Conservation (phyloP, 192 early-diverging fungal species). For the Backusella morwellensis region DNA sequence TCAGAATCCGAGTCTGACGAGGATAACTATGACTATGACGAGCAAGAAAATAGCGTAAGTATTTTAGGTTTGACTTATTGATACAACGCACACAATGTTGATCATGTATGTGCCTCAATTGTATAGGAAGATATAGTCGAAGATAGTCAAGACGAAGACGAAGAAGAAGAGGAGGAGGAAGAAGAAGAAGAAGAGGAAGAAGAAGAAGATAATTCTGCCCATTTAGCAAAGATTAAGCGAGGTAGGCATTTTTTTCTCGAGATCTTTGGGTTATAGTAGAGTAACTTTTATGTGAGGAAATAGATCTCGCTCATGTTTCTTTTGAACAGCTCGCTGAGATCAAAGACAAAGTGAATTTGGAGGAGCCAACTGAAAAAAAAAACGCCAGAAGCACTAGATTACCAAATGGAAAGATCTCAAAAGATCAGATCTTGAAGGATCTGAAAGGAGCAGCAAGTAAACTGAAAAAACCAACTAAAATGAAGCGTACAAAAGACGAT, state of each 20-base stretch:
- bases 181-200: conserved; percentile 21
- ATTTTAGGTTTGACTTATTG: not conserved
- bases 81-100: not conserved
- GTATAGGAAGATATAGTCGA: not conserved
- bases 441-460: conserved; percentile 34
- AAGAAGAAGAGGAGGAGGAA: conserved; percentile 14
- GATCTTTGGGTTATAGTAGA: not conserved
- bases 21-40: conserved; percentile 10
- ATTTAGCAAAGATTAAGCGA: conserved; percentile 27
- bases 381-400: conserved; percentile 30
- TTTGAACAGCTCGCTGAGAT: conserved; percentile 81
- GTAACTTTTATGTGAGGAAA: not conserved
- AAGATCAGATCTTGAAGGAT: conserved; percentile 36
- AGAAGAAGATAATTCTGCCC: conserved; percentile 9
- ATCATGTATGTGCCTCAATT: not conserved
- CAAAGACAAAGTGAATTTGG: conserved; percentile 68
- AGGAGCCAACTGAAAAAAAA: conserved; percentile 56
- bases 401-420: conserved; percentile 27
- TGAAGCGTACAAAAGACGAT: conserved; percentile 38
- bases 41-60: conserved; percentile 7
- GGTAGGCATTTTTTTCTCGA: conserved; percentile 11
- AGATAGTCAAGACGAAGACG: conserved; percentile 1
- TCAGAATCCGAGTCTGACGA: conserved; percentile 11
- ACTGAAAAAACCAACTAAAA: conserved; percentile 39
- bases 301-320: conserved; percentile 70